Evolutionary conservation across 2,329 filamentous ascomycete species (phyloP).

Genomic region (Ophiostoma sp.): DNA sequence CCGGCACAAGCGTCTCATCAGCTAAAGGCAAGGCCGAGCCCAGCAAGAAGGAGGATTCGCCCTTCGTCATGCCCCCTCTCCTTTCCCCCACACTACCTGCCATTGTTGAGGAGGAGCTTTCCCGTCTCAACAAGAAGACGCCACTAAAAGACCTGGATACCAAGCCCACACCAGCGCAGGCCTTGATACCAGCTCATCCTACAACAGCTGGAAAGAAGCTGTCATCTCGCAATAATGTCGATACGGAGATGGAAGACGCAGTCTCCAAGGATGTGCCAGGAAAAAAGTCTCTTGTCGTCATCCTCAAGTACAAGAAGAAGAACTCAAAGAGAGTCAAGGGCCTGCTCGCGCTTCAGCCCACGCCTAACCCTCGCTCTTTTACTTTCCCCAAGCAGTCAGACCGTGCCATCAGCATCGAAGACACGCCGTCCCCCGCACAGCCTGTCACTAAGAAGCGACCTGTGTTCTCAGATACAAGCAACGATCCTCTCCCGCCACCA

Average conservation of each 20-base stretch:
- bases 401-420: conserved; percentile 41
- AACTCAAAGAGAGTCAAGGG: conserved; percentile 42
- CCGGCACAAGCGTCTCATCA: conserved; percentile 29
- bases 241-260: conserved; percentile 13
- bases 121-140: conserved; percentile 35
- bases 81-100: conserved; percentile 53
- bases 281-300: conserved; percentile 37
- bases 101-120: conserved; percentile 45
- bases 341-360: conserved; percentile 43
- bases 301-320: conserved; percentile 46
- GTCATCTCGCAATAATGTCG: conserved; percentile 19
- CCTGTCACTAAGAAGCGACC: conserved; percentile 46
- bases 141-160: conserved; percentile 25
- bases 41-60: conserved; percentile 38
- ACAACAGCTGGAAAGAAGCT: conserved; percentile 35
- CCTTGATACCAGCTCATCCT: neutral
- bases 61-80: conserved; percentile 42
- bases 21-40: conserved; percentile 18
- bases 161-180: neutral
- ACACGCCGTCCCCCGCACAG: conserved; percentile 34
- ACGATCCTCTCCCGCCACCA: conserved; percentile 28
- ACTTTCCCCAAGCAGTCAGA: conserved; percentile 33
- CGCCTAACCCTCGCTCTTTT: conserved; percentile 35
- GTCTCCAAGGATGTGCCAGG: conserved; percentile 3
- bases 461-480: conserved; percentile 32